These are phyloP conservation scores for Moricandia arvensis DNA, from an alignment of 345 rosid genomes.

Conservation along the genomic window DNA sequence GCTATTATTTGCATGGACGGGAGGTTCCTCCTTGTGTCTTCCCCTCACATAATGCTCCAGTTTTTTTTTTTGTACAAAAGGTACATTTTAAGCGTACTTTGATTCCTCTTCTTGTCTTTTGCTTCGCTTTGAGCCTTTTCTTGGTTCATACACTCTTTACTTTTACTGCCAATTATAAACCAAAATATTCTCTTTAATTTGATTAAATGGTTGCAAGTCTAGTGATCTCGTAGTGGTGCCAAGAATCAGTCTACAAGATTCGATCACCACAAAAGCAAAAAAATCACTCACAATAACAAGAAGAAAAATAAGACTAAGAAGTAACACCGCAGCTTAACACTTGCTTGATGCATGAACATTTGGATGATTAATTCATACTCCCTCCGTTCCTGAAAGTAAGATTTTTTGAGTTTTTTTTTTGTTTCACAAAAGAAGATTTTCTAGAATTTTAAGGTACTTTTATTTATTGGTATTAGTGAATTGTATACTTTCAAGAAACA, in stretches of 20 bases:
- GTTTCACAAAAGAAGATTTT: no score
- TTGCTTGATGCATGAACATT: not conserved
- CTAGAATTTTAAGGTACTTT: no score
- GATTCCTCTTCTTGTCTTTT: conserved; percentile 22
- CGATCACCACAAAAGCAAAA: conserved; percentile 4
- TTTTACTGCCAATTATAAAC: conserved; percentile 28
- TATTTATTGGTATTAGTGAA: no score
- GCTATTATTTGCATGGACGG: conserved; percentile 25
- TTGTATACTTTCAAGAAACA: no score
- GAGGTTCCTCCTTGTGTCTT: conserved; percentile 15
- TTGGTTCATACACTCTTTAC: conserved; percentile 25
- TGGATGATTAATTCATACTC: not conserved
- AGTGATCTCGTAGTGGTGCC: conserved; percentile 22
- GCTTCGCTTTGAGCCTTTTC: conserved; percentile 28
- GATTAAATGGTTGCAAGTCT: not conserved
- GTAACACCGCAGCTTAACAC: not conserved
- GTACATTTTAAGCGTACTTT: conserved; percentile 32
- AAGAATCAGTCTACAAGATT: conserved; percentile 25
- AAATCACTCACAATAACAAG: not conserved
- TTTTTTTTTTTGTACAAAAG: conserved; percentile 27
- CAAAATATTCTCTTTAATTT: conserved; percentile 7
- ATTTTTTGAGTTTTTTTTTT: no score
- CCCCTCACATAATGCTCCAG: conserved; percentile 4
- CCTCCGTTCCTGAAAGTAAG: no score
- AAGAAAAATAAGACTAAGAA: not conserved